Evolutionary conservation across 176 grass and related monocot species (phyloP).

Genomic region (Zea luxurians): DNA sequence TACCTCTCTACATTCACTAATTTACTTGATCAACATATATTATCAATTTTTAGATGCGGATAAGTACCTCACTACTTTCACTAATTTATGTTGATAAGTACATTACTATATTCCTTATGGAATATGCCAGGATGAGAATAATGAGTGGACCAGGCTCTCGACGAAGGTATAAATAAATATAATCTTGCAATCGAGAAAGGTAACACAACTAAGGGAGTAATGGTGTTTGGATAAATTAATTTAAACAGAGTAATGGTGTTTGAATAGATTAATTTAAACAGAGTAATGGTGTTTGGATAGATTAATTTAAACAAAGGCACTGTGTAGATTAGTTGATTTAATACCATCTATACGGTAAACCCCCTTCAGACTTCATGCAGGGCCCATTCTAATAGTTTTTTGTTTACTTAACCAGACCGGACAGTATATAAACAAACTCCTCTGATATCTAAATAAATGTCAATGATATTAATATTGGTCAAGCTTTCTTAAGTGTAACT

Average conservation of each 20-base stretch:
- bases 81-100: no score
- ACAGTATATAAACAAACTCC: background rate
- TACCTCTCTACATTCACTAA: no score
- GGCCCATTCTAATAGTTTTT: background rate
- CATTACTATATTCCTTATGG: background rate
- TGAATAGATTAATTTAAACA: no score
- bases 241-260: background rate
- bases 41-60: no score
- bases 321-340: background rate
- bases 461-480: no score
- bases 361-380: background rate
- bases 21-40: no score
- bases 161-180: background rate
- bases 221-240: slow-evolving; percentile 3
- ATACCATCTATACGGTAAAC: background rate
- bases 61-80: no score
- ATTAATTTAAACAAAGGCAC: background rate
- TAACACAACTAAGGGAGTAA: background rate
- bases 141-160: background rate
- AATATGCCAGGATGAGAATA: background rate
- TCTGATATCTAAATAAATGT: no score
- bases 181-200: background rate
- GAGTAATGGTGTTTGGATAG: background rate
- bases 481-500: no score
- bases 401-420: no score